Evolutionary conservation across 169 alveolate genomes (phyloP).

Genomic region (Babesia sp.): DNA sequence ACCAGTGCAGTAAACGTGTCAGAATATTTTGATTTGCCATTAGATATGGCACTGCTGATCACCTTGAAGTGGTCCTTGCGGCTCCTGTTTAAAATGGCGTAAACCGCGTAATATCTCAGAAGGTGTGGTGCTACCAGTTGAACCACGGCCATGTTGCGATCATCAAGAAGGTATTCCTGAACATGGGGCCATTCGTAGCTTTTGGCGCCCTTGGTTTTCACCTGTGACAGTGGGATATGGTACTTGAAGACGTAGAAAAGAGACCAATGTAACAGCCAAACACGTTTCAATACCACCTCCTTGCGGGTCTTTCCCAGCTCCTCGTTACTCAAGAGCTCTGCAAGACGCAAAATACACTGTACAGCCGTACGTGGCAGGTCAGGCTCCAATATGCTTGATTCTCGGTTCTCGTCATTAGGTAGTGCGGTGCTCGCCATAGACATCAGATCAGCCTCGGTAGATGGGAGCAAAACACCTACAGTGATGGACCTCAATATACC

Average conservation of each 20-base stretch:
- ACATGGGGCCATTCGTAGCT: conserved; percentile 73
- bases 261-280: conserved; percentile 81
- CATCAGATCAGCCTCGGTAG: conserved; percentile 47
- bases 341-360: conserved; percentile 68
- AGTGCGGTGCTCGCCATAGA: conserved; percentile 56
- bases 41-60: conserved; percentile 73
- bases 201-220: conserved; percentile 71
- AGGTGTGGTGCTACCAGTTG: conserved; percentile 76
- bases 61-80: conserved; percentile 80
- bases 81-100: conserved; percentile 75
- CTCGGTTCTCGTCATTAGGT: conserved; percentile 63
- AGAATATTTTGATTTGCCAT: conserved; percentile 74
- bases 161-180: conserved; percentile 80
- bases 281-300: conserved; percentile 74
- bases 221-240: conserved; percentile 69
- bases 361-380: conserved; percentile 69
- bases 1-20: conserved; percentile 87
- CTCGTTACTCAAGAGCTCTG: conserved; percentile 66
- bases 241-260: conserved; percentile 75
- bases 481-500: conserved; percentile 73
- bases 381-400: conserved; percentile 55
- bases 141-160: conserved; percentile 74
- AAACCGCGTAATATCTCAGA: conserved; percentile 79
- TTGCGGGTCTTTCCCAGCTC: conserved; percentile 66
- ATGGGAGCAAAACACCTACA: conserved; percentile 60